These are phyloP conservation scores for Agaricus bisporus DNA, from an alignment of 768 basidiomycete genomes.

Conservation along the genomic window DNA sequence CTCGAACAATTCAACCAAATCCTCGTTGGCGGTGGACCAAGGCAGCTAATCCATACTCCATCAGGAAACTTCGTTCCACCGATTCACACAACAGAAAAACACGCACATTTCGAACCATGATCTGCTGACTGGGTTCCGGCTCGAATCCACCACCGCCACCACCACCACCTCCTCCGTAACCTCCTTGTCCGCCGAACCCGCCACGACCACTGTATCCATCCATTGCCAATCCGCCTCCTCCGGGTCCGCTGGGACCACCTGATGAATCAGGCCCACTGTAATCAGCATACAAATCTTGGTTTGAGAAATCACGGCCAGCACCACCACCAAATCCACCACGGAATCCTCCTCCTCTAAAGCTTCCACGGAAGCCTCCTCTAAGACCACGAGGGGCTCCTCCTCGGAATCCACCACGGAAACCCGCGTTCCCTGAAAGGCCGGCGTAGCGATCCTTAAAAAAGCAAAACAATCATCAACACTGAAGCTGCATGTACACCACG, in stretches of 20 bases:
- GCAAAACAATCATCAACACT: neutral
- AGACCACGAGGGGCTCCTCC: conserved; percentile 33
- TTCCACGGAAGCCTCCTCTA: conserved; percentile 41
- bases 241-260: conserved; percentile 29
- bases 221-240: conserved; percentile 30
- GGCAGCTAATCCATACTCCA: conserved; percentile 57
- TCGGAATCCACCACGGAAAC: conserved; percentile 55
- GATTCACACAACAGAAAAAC: neutral
- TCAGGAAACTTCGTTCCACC: neutral
- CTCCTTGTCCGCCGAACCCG: conserved; percentile 29
- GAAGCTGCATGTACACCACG: neutral
- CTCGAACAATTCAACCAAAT: conserved; percentile 96
- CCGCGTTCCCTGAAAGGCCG: conserved; percentile 69
- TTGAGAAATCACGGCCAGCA: conserved; percentile 73
- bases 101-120: conserved; percentile 97
- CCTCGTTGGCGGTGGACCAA: conserved; percentile 99
- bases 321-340: conserved; percentile 55
- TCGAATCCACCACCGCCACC: conserved; percentile 37
- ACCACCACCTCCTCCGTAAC: too few species aligned
- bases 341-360: conserved; percentile 52
- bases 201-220: conserved; percentile 30
- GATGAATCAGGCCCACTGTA: conserved; percentile 84
- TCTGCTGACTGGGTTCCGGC: conserved; percentile 90
- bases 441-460: conserved; percentile 74
- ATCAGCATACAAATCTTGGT: conserved; percentile 87